These are phyloP conservation scores for Fusarium nurragi DNA, from an alignment of 2,329 filamentous ascomycete genomes.

Conservation along the genomic window DNA sequence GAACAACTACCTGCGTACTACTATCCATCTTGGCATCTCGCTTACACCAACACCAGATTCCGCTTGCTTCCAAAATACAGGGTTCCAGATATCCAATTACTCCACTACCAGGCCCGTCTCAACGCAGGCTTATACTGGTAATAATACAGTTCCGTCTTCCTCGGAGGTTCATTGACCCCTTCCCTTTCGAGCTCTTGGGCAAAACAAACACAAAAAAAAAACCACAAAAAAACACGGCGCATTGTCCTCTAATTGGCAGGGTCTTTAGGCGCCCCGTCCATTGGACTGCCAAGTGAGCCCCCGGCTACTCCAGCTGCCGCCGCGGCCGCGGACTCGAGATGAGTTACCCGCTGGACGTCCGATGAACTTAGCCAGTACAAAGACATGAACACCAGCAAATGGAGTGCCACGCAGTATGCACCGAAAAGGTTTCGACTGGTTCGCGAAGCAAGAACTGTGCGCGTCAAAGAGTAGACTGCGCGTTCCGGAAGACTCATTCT, in stretches of 20 bases:
- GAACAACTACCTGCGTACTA: background rate
- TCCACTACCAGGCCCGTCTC: constrained; percentile 9
- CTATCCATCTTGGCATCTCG: constrained; percentile 21
- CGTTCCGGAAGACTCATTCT: constrained; percentile 93
- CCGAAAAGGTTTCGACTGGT: constrained; percentile 95
- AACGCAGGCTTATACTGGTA: constrained; percentile 14
- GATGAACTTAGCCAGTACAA: constrained; percentile 83
- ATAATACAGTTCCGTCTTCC: constrained; percentile 27
- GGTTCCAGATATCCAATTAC: constrained; percentile 19
- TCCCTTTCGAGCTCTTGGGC: constrained; percentile 12
- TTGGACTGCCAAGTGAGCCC: constrained; percentile 44
- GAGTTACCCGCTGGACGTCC: constrained; percentile 71
- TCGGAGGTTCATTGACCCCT: constrained; percentile 11
- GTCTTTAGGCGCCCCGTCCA: constrained; percentile 43
- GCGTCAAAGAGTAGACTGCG: constrained; percentile 87
- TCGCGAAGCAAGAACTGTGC: constrained; percentile 88
- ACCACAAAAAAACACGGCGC: constrained; percentile 12
- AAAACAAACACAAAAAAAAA: constrained; percentile 29
- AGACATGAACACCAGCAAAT: constrained; percentile 86
- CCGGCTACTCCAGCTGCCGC: constrained; percentile 57
- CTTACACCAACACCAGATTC: constrained; percentile 8
- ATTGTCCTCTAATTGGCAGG: constrained; percentile 37
- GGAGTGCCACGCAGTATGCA: constrained; percentile 86
- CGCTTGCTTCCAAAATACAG: constrained; percentile 15
- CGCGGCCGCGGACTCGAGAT: constrained; percentile 60